Evolutionary conservation across 768 basidiomycete species (phyloP), one percentile per base, ranked within the genome.

Genomic region (Tricholoma sp.): DNA sequence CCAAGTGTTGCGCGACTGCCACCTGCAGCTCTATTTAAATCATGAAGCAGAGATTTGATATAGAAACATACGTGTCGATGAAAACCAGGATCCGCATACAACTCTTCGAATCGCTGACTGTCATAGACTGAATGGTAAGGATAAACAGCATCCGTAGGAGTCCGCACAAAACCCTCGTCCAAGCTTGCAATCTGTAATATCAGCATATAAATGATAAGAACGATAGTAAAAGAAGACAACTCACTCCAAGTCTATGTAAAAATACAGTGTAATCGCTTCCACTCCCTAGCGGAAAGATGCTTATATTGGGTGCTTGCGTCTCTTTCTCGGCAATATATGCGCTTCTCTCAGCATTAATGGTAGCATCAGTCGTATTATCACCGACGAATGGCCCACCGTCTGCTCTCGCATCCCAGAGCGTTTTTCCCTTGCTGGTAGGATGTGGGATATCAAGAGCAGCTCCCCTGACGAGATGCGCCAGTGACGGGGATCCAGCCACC

Each of bases 181-280:
- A 72, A 63, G 56, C 76, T 78, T 24, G 80, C 75, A 33, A 82
- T 70, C 77, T 70, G 12, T 8, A 13, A 8, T 8, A 36, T 53
- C n/a, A 57, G 37, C 47, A 24, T 11, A 33, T 12, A 39, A 57
- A 17, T 29, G 37, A 6, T 10, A 33, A 20, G 24, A 41, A 12
- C 4, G n/a, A 7, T n/a, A n/a, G n/a, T n/a, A 13, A 17, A 55
- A 8, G 10, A 12, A 31, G 15, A 31, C 15, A 31, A 65, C 72
- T 41, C 63, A 78, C 76, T 17, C 80, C 80, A 17, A 82, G 64
- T 49, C 85, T 77, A 68, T 98, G 92, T 63, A 98, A 72, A 74
- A 98, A 97, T 9, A 92, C 88, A 0, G 95, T 97, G 62, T 80
- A 98, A 70, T 98, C 96, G 56, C 90, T 92, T 24, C 92, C 92